These are phyloP conservation scores for Phytophthora vignae DNA, from an alignment of 352 stramenopile species.

Conservation along the genomic window DNA sequence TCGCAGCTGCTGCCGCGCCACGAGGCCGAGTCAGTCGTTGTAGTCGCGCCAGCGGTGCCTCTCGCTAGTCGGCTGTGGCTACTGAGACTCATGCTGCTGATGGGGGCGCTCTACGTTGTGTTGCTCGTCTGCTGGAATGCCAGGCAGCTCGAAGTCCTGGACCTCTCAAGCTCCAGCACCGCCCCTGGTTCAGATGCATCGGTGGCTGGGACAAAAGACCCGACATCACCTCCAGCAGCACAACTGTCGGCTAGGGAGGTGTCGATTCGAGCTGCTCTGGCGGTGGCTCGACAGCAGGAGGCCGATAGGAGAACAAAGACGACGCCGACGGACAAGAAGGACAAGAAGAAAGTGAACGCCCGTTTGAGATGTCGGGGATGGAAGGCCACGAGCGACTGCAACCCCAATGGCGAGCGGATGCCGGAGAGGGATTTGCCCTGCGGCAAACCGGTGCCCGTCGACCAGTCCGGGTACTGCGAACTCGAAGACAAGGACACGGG, in stretches of 20 bases:
- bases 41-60: background rate
- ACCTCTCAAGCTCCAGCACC: too few relatives aligned
- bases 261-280: constrained; percentile 25
- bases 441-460: constrained; percentile 25
- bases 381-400: constrained; percentile 33
- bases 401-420: constrained; percentile 23
- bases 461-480: constrained; percentile 56
- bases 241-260: constrained; percentile 25
- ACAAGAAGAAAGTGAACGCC: constrained; percentile 28
- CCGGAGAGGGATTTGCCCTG: constrained; percentile 26
- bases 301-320: constrained; percentile 23
- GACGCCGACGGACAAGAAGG: constrained; percentile 17
- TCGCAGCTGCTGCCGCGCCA: constrained; percentile 8
- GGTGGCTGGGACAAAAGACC: background rate
- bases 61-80: constrained; percentile 15
- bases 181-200: background rate
- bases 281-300: constrained; percentile 20
- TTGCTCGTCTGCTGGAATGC: constrained; percentile 30
- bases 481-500: constrained; percentile 45
- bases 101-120: constrained; percentile 15
- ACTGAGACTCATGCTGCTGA: constrained; percentile 18
- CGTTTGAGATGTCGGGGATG: constrained; percentile 37
- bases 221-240: background rate
- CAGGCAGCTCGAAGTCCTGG: constrained; percentile 1
- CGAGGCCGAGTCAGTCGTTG: background rate